Evolutionary conservation across 192 early-diverging fungal genomes (phyloP).

Genomic region (Coemansia furcata): DNA sequence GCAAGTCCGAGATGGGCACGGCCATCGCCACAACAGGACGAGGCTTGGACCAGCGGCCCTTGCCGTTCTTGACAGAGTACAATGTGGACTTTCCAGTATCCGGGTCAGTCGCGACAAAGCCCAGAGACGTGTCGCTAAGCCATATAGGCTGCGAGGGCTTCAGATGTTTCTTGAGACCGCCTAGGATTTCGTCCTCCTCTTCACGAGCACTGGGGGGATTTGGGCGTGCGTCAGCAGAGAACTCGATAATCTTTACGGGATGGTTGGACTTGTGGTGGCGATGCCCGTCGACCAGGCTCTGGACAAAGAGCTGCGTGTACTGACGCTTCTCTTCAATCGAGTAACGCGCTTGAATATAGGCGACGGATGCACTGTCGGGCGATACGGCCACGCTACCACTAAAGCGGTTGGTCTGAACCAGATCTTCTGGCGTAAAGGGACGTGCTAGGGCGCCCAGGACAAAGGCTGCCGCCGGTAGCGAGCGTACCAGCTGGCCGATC

Average conservation of each 20-base stretch:
- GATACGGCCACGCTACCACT: conserved; percentile 54
- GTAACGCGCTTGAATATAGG: conserved; percentile 65
- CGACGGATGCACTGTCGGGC: conserved; percentile 52
- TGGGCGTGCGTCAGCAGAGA: conserved; percentile 28
- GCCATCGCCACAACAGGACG: conserved; percentile 40
- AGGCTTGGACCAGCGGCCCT: conserved; percentile 42
- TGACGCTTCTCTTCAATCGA: conserved; percentile 55
- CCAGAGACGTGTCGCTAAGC: conserved; percentile 36
- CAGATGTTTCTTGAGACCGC: conserved; percentile 4
- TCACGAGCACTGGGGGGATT: conserved; percentile 15
- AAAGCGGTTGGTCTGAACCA: conserved; percentile 64
- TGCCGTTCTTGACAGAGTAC: conserved; percentile 46
- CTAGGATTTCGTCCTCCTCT: neutral
- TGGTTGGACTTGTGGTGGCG: neutral
- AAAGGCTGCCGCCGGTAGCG: conserved; percentile 21
- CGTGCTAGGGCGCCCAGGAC: conserved; percentile 30
- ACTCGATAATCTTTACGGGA: conserved; percentile 7
- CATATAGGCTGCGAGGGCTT: conserved; percentile 49
- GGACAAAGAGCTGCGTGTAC: conserved; percentile 50
- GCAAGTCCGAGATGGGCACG: conserved; percentile 58
- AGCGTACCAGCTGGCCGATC: conserved; percentile 7
- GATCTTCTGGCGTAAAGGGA: conserved; percentile 58
- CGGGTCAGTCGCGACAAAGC: conserved; percentile 28
- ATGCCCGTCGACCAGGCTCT: conserved; percentile 8
- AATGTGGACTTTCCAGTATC: conserved; percentile 38